Evolutionary conservation across 495 filamentous ascomycete genomes (phyloP).

Genomic region (Penicillium maclennaniae): DNA sequence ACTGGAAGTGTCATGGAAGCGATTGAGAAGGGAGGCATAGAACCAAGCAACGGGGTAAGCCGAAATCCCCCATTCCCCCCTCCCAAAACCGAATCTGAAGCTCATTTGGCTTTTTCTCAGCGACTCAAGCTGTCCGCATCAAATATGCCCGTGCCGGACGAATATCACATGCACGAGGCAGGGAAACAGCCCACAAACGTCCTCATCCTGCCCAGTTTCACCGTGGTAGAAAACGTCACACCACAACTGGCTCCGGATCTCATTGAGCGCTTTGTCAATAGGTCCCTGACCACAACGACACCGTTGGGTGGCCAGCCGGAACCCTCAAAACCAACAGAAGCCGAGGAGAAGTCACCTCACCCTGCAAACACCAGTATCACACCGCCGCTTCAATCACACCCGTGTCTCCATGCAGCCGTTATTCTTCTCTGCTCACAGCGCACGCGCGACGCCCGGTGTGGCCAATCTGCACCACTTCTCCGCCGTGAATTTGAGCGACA

Average conservation of each 20-base stretch:
- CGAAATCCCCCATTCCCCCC: background rate
- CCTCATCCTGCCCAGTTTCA: conserved; percentile 85
- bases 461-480: conserved; percentile 84
- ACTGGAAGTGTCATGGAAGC: conserved; percentile 94
- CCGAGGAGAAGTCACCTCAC: conserved; percentile 12
- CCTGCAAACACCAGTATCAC: conserved; percentile 31
- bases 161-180: conserved; percentile 49
- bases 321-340: conserved; percentile 4
- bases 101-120: conserved; percentile 21
- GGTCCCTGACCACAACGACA: conserved; percentile 68
- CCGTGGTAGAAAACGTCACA: conserved; percentile 79
- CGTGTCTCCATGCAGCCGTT: conserved; percentile 75
- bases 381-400: conserved; percentile 58
- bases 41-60: conserved; percentile 73
- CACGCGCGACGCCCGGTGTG: conserved; percentile 91
- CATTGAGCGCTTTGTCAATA: conserved; percentile 67
- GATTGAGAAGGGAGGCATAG: conserved; percentile 58
- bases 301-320: conserved; percentile 48
- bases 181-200: conserved; percentile 72
- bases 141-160: conserved; percentile 76
- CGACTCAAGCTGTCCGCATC: conserved; percentile 89
- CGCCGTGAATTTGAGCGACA: conserved; percentile 85
- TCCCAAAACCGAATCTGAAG: background rate
- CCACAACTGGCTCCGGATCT: conserved; percentile 69
- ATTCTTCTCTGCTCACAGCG: conserved; percentile 92